phyloP scores from a whole-genome alignment of 306 rosid species.

The Medicago ruthenica region DNA sequence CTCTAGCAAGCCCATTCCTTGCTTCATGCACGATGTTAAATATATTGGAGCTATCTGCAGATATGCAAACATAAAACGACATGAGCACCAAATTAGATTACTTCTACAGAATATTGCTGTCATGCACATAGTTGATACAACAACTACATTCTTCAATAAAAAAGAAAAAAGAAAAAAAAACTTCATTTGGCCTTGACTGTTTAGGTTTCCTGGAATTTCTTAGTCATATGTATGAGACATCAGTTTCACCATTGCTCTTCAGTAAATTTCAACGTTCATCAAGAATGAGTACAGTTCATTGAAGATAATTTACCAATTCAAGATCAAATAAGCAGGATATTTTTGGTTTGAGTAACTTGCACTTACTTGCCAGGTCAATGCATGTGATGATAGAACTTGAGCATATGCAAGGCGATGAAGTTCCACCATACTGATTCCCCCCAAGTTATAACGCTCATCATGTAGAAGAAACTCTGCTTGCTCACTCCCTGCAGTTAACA shows the following conservation, averaged over 20 bases:
- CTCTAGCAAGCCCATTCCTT: slow-evolving; percentile 89
- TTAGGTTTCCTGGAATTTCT: slow-evolving; percentile 4
- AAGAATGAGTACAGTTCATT: slow-evolving; percentile 22
- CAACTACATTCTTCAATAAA: not conserved
- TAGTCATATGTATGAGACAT: slow-evolving; percentile 9
- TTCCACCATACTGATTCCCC: slow-evolving; percentile 89
- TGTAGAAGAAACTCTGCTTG: slow-evolving; percentile 82
- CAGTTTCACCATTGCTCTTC: slow-evolving; percentile 30
- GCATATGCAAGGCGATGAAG: slow-evolving; percentile 89
- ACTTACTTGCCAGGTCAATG: slow-evolving; percentile 97
- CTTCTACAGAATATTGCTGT: slow-evolving; percentile 31
- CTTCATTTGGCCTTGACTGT: not conserved
- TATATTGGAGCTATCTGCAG: slow-evolving; percentile 95
- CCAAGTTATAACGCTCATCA: slow-evolving; percentile 75
- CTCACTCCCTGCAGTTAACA: slow-evolving; percentile 88
- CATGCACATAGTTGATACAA: slow-evolving; percentile 5
- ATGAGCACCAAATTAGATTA: slow-evolving; percentile 42
- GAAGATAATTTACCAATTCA: slow-evolving; percentile 29
- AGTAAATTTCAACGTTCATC: not conserved
- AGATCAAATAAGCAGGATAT: slow-evolving; percentile 33
- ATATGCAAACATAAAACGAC: slow-evolving; percentile 41
- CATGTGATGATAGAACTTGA: slow-evolving; percentile 87
- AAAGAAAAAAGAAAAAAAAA: not conserved
- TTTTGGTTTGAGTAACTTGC: slow-evolving; percentile 29
- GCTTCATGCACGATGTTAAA: slow-evolving; percentile 91